Conservation (phyloP, 768 basidiomycete species). For the Hygrophoropsis aurantiaca region DNA sequence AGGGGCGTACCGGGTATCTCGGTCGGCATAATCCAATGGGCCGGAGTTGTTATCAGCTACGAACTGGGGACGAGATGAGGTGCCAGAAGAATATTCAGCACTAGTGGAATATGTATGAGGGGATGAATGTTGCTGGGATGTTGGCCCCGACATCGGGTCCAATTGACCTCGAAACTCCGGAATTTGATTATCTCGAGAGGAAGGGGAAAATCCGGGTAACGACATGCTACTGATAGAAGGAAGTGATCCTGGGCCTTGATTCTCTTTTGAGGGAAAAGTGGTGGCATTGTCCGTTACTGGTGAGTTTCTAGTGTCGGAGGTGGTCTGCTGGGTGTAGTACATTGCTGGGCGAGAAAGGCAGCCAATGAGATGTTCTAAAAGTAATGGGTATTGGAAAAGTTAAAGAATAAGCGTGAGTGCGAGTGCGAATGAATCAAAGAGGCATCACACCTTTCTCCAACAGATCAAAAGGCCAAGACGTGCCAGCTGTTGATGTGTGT, state of each 20-base stretch:
- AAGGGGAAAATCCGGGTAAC: constrained; percentile 8
- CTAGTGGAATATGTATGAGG: constrained; percentile 5
- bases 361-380: background rate
- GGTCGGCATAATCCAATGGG: background rate
- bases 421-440: constrained; percentile 2
- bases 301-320: constrained; percentile 8
- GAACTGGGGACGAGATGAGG: constrained; percentile 7
- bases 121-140: constrained; percentile 5
- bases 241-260: constrained; percentile 5
- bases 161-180: constrained; percentile 5
- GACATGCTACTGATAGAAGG: constrained; percentile 20
- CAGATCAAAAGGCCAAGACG: constrained; percentile 3
- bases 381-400: background rate
- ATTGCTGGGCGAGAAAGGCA: background rate
- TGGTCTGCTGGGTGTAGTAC: constrained; percentile 13
- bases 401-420: background rate
- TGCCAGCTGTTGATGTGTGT: constrained; percentile 14
- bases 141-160: constrained; percentile 1
- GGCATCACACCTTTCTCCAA: background rate
- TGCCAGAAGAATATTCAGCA: constrained; percentile 1
- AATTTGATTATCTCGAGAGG: constrained; percentile 2
- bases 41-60: background rate
- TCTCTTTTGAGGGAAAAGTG: constrained; percentile 1
- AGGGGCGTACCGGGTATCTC: constrained; percentile 6
- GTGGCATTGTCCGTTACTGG: background rate